Evolutionary conservation across 2,329 filamentous ascomycete genomes (phyloP), one percentile per base, ranked within the genome.

Genomic region (Sporothrix globosa): DNA sequence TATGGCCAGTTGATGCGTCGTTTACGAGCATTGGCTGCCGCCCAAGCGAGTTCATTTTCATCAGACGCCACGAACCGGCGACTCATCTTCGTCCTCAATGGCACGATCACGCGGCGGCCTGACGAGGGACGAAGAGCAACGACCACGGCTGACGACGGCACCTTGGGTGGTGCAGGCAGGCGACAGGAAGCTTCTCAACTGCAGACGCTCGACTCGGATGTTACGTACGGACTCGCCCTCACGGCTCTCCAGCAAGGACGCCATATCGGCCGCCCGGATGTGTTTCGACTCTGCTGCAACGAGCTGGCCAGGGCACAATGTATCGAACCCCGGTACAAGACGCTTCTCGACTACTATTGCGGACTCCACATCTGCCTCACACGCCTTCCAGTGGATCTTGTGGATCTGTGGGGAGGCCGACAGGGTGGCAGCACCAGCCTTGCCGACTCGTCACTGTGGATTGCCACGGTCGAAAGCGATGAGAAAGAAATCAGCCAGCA

Each of bases 1-100:
- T 74, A 74, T 52, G 73, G 71, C 1, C 73, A 68, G 60, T 56
- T 74, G 58, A 66, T 74, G 72, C 73, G 73, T 24, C 63, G 70
- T 2, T 58, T 74, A 14, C 71, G 71, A 1, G 69, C 50, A 0
- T 56, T 73, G 61, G 68, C 70, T 2, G 65, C 65, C 7, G 27
- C 17, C 5, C 44, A 14, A 1, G 13, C 63, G 24, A n/a, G 27
- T 11, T 5, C 19, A 9, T n/a, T 10, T 19, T n/a, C 30, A 9
- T 21, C 6, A 14, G 21, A 39, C 41, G 9, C 19, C 17, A 11
- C 44, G 6, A 4, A 13, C 4, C 52, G 50, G 14, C 69, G 53
- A 4, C 72, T 74, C 3, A 27, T 74, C 1, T 24, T 74, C 19
- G 70, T 73, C 2, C 73, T 74, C 24, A 74, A 74, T 63, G 52